These are phyloP conservation scores for Nowakowskiella sp. DNA, from an alignment of 192 early-diverging fungal species.

Conservation along the genomic window DNA sequence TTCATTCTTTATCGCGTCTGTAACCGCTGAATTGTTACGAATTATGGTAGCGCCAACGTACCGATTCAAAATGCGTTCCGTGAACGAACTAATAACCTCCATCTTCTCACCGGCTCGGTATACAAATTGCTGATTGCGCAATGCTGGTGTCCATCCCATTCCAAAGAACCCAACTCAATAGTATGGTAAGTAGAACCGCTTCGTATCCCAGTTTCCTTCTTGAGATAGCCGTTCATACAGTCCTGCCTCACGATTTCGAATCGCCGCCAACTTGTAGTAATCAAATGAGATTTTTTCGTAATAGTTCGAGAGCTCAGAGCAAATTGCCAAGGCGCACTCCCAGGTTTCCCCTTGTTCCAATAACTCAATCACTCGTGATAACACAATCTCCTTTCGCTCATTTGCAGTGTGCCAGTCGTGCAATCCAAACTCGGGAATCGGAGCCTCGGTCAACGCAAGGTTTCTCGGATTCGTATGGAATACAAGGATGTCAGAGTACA, in stretches of 20 bases:
- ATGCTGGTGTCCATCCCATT: slow-evolving; percentile 52
- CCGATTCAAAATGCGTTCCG: slow-evolving; percentile 59
- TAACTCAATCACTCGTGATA: slow-evolving; percentile 47
- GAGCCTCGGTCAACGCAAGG: slow-evolving; percentile 29
- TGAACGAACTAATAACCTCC: slow-evolving; percentile 66
- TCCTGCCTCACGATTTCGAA: slow-evolving; percentile 46
- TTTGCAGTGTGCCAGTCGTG: slow-evolving; percentile 36
- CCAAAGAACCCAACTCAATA: slow-evolving; percentile 39
- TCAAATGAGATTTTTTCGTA: slow-evolving; percentile 49
- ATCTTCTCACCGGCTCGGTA: slow-evolving; percentile 60
- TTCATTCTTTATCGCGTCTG: slow-evolving; percentile 39
- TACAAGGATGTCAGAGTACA: slow-evolving; percentile 56
- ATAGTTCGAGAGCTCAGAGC: slow-evolving; percentile 49
- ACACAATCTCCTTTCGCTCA: slow-evolving; percentile 57
- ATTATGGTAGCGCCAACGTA: slow-evolving; percentile 52
- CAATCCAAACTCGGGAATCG: slow-evolving; percentile 48
- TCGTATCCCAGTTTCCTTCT: too few species aligned
- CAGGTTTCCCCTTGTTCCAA: slow-evolving; percentile 58
- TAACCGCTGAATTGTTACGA: slow-evolving; percentile 27
- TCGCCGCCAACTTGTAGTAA: slow-evolving; percentile 45
- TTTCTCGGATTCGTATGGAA: slow-evolving; percentile 56
- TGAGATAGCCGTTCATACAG: too few species aligned
- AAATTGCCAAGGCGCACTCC: slow-evolving; percentile 63
- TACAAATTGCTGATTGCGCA: slow-evolving; percentile 59
- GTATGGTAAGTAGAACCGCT: too few species aligned